phyloP scores from a whole-genome alignment of 139 green algal genomes.

The Chlamydomonas sp. region DNA sequence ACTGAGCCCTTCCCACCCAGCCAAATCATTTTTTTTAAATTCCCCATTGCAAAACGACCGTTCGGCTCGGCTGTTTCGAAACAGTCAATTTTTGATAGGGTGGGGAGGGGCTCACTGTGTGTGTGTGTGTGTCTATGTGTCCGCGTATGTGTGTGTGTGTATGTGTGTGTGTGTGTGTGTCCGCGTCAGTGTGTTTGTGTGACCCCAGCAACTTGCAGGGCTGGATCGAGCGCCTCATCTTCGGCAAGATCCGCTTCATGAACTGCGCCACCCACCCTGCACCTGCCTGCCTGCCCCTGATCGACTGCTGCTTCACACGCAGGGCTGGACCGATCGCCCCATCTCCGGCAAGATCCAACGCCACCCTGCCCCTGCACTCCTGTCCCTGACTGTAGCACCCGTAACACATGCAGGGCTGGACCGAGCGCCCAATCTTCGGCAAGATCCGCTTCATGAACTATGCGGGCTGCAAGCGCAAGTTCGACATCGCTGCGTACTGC shows the following conservation, averaged over 20 bases:
- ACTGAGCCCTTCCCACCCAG: no score
- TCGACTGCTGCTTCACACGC: conserved; percentile 14
- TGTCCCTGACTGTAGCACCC: no score
- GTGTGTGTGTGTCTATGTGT: no score
- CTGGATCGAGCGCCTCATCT: conserved; percentile 86
- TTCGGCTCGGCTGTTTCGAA: no score
- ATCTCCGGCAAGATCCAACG: conserved; percentile 98
- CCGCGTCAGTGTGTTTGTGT: not conserved
- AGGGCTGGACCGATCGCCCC: conserved; percentile 85
- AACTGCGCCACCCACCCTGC: no score
- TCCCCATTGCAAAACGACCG: no score
- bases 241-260: conserved; percentile 97
- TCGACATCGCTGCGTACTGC: conserved; percentile 76
- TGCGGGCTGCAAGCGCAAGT: conserved; percentile 91
- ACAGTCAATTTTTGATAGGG: no score
- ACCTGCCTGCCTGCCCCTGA: no score
- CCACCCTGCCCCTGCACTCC: no score
- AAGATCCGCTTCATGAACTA: conserved; percentile 98
- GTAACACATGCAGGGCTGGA: conserved; percentile 72
- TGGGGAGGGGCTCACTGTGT: no score
- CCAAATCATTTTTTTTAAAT: no score
- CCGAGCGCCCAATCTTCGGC: conserved; percentile 86
- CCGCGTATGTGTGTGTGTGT: conserved; percentile 4
- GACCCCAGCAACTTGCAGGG: conserved; percentile 45
- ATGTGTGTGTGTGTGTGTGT: not conserved